Evolutionary conservation across 2,329 filamentous ascomycete genomes (phyloP), one percentile per base, ranked within the genome.

Genomic region (Cercospora nicotianae): DNA sequence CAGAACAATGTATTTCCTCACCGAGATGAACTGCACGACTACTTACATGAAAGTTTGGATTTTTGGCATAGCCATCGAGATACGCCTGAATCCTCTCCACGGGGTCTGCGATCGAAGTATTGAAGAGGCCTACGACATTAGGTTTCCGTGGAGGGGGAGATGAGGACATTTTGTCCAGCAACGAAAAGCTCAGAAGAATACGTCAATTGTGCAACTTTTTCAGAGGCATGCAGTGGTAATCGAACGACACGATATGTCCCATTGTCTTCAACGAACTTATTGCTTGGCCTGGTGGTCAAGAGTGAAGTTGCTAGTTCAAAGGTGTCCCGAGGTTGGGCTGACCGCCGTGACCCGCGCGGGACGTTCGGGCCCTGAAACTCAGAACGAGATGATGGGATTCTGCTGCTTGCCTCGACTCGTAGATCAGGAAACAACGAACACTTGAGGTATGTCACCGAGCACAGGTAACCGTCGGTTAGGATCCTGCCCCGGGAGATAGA

Each of bases 251-350:
- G 48, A 16, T n/a, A 16, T 5, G 8, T 55, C 6, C 26, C 48
- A 55, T 55, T 16, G 23, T 30, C 23, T 30, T 2, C 23, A n/a
- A n/a, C 20, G 48, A n/a, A 28, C 48, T 26, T n/a, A 16, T 5
- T 55, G 23, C 12, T 28, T 26, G 26, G 13, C 12, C 23, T 13
- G 23, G 13, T 16, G 26, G 23, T 28, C 48, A 13, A 26, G 20
- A 51, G 80, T 82, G 4, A 66, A 74, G 18, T 61, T 69, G 64
- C 55, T 76, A 55, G 59, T 68, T 77, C 13, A 48, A 42, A 23
- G 13, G n/a, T 16, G 36, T 48, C n/a, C 48, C 48, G 48, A 55
- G 48, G 23, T 55, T 55, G 48, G 20, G 48, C 48, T 53, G 20
- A 30, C 13, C 6, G 48, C 48, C 23, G 23, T 55, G 48, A 12